Percentiles rank a stretch among this genome's conserved stretches.
Conservation (phyloP, 257 asterid species). For the Solanum chiquidenum region DNA sequence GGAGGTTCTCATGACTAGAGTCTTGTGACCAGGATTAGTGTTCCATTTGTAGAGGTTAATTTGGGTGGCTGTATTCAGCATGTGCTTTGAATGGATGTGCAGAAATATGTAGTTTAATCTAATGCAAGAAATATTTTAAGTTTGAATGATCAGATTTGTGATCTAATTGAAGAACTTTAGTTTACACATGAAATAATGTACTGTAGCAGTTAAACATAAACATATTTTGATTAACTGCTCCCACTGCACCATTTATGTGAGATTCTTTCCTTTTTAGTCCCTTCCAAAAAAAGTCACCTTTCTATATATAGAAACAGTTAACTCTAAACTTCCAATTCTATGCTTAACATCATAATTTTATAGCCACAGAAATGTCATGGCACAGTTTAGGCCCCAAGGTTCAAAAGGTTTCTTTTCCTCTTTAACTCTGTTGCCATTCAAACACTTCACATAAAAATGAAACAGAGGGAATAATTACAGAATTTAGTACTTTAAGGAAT, state of each 20-base stretch:
- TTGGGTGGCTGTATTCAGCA: background rate
- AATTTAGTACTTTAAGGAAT: background rate
- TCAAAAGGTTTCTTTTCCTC: background rate
- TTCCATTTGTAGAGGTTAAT: background rate
- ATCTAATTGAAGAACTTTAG: background rate
- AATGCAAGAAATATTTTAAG: background rate
- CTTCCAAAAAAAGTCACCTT: background rate
- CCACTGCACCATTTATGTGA: background rate
- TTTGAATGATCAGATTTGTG: background rate
- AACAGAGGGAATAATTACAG: background rate
- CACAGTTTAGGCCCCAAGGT: background rate
- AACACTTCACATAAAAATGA: background rate
- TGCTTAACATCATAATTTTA: background rate
- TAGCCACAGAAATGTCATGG: background rate
- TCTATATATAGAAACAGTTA: background rate
- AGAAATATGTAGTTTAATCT: background rate
- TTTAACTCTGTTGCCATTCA: background rate
- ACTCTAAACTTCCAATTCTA: background rate
- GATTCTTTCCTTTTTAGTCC: background rate
- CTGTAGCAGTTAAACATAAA: background rate
- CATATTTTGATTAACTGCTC: background rate
- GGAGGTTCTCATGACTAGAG: background rate
- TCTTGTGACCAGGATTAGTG: background rate
- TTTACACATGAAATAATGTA: background rate
- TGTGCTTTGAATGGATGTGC: background rate